phyloP scores from a whole-genome alignment of 129 eudicot genomes.

The Daucus carota region DH1_v3.0 NC_030383.2:5666001-5666500 shows the following conservation, averaged over 20 bases:
- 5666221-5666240: background rate
- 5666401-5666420: conserved; percentile 59
- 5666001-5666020: background rate
- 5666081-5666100: conserved; percentile 77
- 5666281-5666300: conserved; percentile 75
- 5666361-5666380: conserved; percentile 39
- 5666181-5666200: background rate
- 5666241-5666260: conserved; percentile 12
- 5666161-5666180: conserved; percentile 57
- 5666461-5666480: no score
- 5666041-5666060: background rate
- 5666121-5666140: conserved; percentile 72
- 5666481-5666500: background rate
- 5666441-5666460: background rate
- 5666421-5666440: background rate
- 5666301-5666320: conserved; percentile 48
- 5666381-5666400: conserved; percentile 62
- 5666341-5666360: conserved; percentile 70
- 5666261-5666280: conserved; percentile 79
- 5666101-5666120: conserved; percentile 91
- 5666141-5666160: conserved; percentile 92
- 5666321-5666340: conserved; percentile 75
- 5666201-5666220: background rate
- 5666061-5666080: background rate
- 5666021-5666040: background rate